These are phyloP conservation scores for Clarkia xantiana DNA, from an alignment of 345 rosid species.

Conservation along the genomic window DNA sequence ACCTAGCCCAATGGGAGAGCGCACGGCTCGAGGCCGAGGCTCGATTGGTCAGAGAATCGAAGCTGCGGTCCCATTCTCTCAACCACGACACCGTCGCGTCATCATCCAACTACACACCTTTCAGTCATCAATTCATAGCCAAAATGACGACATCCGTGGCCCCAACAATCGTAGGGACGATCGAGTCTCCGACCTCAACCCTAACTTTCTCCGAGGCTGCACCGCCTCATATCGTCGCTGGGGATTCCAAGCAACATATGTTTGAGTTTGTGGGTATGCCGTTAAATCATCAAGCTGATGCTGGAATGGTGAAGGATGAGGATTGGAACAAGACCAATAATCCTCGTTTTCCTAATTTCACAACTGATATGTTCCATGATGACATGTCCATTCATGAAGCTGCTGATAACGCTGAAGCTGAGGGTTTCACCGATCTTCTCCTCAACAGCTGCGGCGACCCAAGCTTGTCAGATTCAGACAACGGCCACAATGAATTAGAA, in stretches of 20 bases:
- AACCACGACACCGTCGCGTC: conserved; percentile 13
- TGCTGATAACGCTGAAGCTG: conserved; percentile 29
- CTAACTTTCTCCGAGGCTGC: conserved; percentile 57
- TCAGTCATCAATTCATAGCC: neutral
- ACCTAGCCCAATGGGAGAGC: conserved; percentile 95
- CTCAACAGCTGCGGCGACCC: conserved; percentile 37
- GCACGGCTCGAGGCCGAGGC: conserved; percentile 91
- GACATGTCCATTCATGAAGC: conserved; percentile 20
- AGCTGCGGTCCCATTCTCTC: conserved; percentile 45
- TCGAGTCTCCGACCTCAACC: conserved; percentile 81
- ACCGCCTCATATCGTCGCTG: conserved; percentile 15
- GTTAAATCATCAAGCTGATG: conserved; percentile 31
- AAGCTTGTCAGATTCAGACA: conserved; percentile 23
- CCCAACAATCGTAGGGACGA: conserved; percentile 20
- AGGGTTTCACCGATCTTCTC: conserved; percentile 68
- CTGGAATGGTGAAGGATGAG: conserved; percentile 41
- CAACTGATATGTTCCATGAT: conserved; percentile 25
- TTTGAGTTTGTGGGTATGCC: conserved; percentile 37
- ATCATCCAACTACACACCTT: neutral
- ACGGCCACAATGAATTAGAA: conserved; percentile 52
- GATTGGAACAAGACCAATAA: conserved; percentile 54
- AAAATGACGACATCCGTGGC: neutral
- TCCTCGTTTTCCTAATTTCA: conserved; percentile 29
- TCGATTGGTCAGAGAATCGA: conserved; percentile 66
- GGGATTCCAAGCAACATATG: conserved; percentile 19